phyloP scores from a whole-genome alignment of 1,284 basidiomycete genomes.

The Puccinia hordei region DNA sequence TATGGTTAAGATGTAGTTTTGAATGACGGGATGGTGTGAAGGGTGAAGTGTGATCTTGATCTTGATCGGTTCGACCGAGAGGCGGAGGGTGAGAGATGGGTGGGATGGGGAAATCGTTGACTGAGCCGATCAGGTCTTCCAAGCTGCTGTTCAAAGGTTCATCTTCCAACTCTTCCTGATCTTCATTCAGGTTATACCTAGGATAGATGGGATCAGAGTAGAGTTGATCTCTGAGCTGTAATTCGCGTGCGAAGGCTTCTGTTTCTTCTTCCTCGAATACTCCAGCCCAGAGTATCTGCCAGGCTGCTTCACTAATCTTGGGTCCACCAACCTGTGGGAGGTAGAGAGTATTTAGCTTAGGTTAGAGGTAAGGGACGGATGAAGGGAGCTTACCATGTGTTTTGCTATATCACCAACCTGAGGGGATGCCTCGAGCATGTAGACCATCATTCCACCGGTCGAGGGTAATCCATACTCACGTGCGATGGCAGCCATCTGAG shows the following conservation, averaged over 20 bases:
- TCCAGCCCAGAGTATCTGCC: slow-evolving; percentile 76
- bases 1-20: neutral
- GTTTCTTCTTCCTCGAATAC: slow-evolving; percentile 68
- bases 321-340: slow-evolving; percentile 68
- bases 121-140: neutral
- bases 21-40: neutral
- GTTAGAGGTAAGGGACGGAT: no score
- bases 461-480: slow-evolving; percentile 81
- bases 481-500: slow-evolving; percentile 76
- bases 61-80: neutral
- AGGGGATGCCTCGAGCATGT: slow-evolving; percentile 64
- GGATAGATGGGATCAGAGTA: neutral
- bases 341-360: no score
- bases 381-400: slow-evolving; percentile 21
- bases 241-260: slow-evolving; percentile 56
- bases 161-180: slow-evolving; percentile 9
- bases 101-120: neutral
- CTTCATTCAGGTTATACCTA: neutral
- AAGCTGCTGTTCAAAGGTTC: slow-evolving; percentile 1
- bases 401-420: slow-evolving; percentile 11
- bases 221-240: slow-evolving; percentile 55
- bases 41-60: neutral
- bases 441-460: slow-evolving; percentile 73
- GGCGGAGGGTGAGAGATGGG: neutral
- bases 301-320: slow-evolving; percentile 76